These are phyloP conservation scores for Tardiomyces blankii DNA, from an alignment of 1,139 yeast species.

Conservation along the genomic window DNA sequence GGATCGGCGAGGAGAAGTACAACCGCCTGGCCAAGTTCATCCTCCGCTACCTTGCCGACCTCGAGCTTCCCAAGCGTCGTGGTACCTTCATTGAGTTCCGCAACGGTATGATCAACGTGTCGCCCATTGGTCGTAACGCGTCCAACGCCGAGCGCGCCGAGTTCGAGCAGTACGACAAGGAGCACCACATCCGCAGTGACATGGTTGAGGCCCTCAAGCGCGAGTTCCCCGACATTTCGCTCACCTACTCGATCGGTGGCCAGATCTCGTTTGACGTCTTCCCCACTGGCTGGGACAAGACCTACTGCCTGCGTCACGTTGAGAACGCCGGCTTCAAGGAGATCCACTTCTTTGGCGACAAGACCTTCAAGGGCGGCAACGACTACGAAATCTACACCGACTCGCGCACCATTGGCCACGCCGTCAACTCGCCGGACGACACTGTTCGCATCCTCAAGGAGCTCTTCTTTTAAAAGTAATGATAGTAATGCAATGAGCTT, in stretches of 20 bases:
- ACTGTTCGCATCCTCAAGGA: slow-evolving; percentile 80
- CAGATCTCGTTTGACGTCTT: slow-evolving; percentile 98
- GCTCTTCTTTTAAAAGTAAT: slow-evolving; percentile 35
- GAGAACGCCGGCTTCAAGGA: slow-evolving; percentile 70
- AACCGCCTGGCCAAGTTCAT: slow-evolving; percentile 78
- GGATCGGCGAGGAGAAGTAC: slow-evolving; percentile 95
- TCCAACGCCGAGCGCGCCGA: slow-evolving; percentile 88
- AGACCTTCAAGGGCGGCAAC: slow-evolving; percentile 95
- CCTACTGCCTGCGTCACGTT: slow-evolving; percentile 92
- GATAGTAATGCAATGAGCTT: too few species aligned
- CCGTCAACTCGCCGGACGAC: slow-evolving; percentile 81
- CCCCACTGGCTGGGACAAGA: slow-evolving; percentile 99
- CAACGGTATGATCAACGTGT: slow-evolving; percentile 97
- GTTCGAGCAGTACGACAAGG: slow-evolving; percentile 72
- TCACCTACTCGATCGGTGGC: slow-evolving; percentile 97
- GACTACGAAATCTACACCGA: slow-evolving; percentile 94
- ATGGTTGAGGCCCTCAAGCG: slow-evolving; percentile 77
- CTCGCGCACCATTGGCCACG: slow-evolving; percentile 87
- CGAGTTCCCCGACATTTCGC: slow-evolving; percentile 69
- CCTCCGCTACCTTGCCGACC: slow-evolving; percentile 68
- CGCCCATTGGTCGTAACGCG: slow-evolving; percentile 98
- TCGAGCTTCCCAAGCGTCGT: slow-evolving; percentile 74
- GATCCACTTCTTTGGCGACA: slow-evolving; percentile 96
- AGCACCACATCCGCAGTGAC: slow-evolving; percentile 66
- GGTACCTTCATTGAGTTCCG: slow-evolving; percentile 98